Base-by-base conservation (phyloP, 2,329 filamentous ascomycete species). In the Fusarium redolens region DNA sequence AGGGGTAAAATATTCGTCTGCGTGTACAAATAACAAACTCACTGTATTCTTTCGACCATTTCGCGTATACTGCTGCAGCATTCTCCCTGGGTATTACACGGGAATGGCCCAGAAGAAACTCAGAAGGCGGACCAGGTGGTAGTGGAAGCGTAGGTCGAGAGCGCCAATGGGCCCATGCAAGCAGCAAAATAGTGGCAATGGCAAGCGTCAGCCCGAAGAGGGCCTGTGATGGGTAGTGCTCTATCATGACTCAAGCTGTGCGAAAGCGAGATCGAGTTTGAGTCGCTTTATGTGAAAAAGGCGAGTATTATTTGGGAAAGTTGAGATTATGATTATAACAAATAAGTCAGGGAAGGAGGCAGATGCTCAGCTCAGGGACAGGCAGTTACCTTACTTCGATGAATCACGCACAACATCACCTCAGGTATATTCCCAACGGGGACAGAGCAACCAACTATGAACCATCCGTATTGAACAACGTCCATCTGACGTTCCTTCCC, bases 41-140 rank as follows among this genome's bases (percentile, higher is more conserved):
- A 79, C 77, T 65, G 65, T 79, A 79, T 18, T 78, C 72, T 63
- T 50, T 77, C 4, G 76, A 71, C 77, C 76, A 79, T 33, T 48
- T 68, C 30, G 75, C 76, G 55, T 79, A 79, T 18, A 73, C 66
- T n/a, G 64, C 66, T 3, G 78, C 74, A 1, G 77, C 77, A 30
- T 77, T 77, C 25, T 78, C 73, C 22, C 75, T 73, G 17, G 78
- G 78, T 41, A 79, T 75, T n/a, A 77, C n/a, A 30, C 78, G 69
- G 22, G 74, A 65, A 57, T 79, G 78, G 1, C 78, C 78, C 18
- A 79, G 52, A 7, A 79, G 52, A 40, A 79, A 78, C 50, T 78
- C 77, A 22, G 75, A 76, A 12, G 78, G 78, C 13, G 78, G 78
- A 1, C 77, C 78, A 18, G 78, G 78, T 17, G 78, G 78, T 2